Evolutionary conservation across 371 early-diverging fungal species (phyloP).

Genomic region (Blastocladiella emersonii): DNA sequence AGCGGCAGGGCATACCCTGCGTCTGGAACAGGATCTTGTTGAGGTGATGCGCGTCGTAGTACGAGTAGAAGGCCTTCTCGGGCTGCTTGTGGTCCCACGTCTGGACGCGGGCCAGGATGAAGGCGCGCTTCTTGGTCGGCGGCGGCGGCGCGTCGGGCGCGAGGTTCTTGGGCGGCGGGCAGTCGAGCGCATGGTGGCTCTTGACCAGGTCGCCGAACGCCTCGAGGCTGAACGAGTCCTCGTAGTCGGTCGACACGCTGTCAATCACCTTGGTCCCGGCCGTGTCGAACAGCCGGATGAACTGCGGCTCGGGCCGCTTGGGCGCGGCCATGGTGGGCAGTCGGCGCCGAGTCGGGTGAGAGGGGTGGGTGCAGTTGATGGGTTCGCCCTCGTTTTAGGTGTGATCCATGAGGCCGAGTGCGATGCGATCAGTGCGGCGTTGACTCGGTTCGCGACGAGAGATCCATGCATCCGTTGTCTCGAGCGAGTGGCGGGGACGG

Average conservation of each 20-base stretch:
- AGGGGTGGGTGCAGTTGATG: no score
- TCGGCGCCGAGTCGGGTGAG: no score
- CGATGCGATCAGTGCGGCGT: no score
- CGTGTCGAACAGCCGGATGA: slow-evolving; percentile 11
- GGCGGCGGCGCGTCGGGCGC: background rate
- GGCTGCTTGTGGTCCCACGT: slow-evolving; percentile 45
- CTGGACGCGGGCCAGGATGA: slow-evolving; percentile 42
- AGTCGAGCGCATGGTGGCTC: slow-evolving; percentile 11
- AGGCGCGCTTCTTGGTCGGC: slow-evolving; percentile 21
- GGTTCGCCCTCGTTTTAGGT: no score
- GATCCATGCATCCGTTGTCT: no score
- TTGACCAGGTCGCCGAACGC: slow-evolving; percentile 29
- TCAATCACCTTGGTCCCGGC: slow-evolving; percentile 10
- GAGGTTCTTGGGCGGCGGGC: background rate
- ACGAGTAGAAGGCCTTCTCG: slow-evolving; percentile 29
- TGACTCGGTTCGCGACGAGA: no score
- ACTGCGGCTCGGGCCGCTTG: background rate
- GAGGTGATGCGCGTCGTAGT: slow-evolving; percentile 39
- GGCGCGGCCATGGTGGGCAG: no score
- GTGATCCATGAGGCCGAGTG: no score
- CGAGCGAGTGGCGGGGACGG: no score
- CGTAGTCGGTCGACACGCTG: slow-evolving; percentile 12
- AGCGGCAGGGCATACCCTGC: slow-evolving; percentile 12
- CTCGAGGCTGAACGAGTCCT: slow-evolving; percentile 25
- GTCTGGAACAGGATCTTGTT: slow-evolving; percentile 48